Evolutionary conservation across 225 moss, liverwort and hornwort species (phyloP).

Genomic region (Sphagnum contortum): DNA sequence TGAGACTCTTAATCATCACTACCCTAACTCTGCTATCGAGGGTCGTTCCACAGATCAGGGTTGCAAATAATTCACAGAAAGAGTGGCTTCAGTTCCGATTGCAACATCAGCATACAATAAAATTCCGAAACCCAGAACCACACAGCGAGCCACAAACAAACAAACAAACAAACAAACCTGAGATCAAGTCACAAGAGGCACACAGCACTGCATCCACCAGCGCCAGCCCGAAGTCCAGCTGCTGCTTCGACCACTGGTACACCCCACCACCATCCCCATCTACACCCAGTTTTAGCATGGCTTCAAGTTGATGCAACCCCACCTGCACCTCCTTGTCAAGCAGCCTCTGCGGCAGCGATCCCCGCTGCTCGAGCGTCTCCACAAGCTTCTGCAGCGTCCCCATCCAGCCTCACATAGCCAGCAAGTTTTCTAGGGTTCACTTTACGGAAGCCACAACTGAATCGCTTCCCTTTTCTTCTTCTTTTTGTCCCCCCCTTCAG

Average conservation of each 20-base stretch:
- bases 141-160: neutral
- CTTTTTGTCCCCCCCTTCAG: too few relatives aligned
- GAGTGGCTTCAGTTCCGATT: neutral
- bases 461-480: too few relatives aligned
- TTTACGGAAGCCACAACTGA: too few relatives aligned
- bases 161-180: constrained; percentile 34
- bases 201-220: constrained; percentile 79
- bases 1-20: too few relatives aligned
- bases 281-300: constrained; percentile 67
- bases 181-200: constrained; percentile 74
- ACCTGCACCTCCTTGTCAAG: constrained; percentile 76
- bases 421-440: too few relatives aligned
- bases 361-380: constrained; percentile 80
- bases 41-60: neutral
- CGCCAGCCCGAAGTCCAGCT: constrained; percentile 82
- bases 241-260: constrained; percentile 70
- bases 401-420: constrained; percentile 10
- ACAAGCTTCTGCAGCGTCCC: constrained; percentile 95
- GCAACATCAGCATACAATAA: neutral
- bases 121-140: neutral
- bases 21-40: too few relatives aligned
- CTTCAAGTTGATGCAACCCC: constrained; percentile 68
- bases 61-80: constrained; percentile 1
- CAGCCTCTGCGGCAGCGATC: constrained; percentile 59
- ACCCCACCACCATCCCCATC: constrained; percentile 34